Evolutionary conservation across 305 asterid species (phyloP).

Genomic region (Fraxinus latifolia): DNA sequence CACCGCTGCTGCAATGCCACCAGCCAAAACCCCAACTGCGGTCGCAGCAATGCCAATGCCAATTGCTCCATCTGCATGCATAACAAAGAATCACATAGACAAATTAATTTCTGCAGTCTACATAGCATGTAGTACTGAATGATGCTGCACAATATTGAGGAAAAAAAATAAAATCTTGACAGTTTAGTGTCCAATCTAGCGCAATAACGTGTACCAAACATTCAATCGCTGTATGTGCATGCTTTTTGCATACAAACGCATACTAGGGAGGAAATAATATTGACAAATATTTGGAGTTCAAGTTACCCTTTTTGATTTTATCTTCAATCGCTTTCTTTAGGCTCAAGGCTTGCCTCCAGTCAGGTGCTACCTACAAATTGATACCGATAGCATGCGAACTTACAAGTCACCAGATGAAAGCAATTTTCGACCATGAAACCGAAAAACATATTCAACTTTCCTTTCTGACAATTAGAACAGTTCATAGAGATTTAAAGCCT

Average conservation of each 20-base stretch:
- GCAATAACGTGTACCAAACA: neutral
- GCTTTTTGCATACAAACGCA: neutral
- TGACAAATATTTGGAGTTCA: neutral
- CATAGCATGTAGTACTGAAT: neutral
- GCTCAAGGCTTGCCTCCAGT: constrained; percentile 84
- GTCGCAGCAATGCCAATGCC: constrained; percentile 52
- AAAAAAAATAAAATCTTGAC: neutral
- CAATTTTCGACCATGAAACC: neutral
- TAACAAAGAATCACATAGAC: neutral
- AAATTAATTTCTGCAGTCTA: neutral
- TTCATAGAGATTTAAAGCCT: constrained; percentile 12
- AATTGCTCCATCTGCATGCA: constrained; percentile 42
- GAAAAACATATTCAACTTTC: neutral
- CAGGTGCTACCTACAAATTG: constrained; percentile 64
- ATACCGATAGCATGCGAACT: constrained; percentile 11
- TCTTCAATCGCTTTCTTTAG: constrained; percentile 86
- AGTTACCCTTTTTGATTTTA: constrained; percentile 69
- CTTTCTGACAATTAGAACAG: neutral
- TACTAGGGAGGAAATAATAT: neutral
- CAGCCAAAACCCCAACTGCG: constrained; percentile 47
- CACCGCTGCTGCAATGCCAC: constrained; percentile 44
- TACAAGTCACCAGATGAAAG: neutral
- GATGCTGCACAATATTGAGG: neutral
- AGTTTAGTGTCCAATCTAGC: neutral
- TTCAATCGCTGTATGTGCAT: neutral